A percentile compares a stretch with the other conserved stretches of the same genome.
phyloP scores from a whole-genome alignment of 352 stramenopile genomes.

The Phytophthora sojae region DNA sequence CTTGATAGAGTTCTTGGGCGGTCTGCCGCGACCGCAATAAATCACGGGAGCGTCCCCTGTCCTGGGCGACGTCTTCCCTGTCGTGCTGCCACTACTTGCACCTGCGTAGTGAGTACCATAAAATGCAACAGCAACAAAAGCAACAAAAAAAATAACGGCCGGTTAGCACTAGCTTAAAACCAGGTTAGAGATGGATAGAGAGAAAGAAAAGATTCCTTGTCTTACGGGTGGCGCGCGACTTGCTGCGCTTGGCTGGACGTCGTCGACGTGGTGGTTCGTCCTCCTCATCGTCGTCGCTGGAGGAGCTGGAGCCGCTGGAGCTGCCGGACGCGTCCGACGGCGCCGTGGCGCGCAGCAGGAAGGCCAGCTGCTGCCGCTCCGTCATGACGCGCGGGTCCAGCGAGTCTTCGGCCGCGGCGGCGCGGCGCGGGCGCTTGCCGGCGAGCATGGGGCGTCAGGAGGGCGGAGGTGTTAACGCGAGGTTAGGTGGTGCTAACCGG shows the following conservation, averaged over 20 bases:
- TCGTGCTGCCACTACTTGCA: conserved; percentile 8
- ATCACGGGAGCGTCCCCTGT: conserved; percentile 36
- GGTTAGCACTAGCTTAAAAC: not conserved
- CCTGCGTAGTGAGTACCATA: conserved; percentile 6
- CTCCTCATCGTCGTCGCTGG: conserved; percentile 39
- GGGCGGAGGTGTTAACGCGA: not conserved
- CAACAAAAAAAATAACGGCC: conserved; percentile 16
- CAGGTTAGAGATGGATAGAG: not conserved
- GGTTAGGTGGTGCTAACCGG: not conserved
- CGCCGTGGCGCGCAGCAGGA: conserved; percentile 79
- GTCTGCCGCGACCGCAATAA: conserved; percentile 49
- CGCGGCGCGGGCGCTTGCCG: conserved; percentile 39
- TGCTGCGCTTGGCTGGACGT: conserved; percentile 40
- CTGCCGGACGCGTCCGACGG: conserved; percentile 52
- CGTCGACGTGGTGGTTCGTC: conserved; percentile 28
- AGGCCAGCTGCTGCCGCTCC: conserved; percentile 85
- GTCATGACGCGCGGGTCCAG: conserved; percentile 81
- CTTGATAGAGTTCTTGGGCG: conserved; percentile 59
- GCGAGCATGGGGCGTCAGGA: conserved; percentile 27
- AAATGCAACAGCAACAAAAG: conserved; percentile 17
- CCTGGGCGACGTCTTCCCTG: conserved; percentile 32
- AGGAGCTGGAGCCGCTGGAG: conserved; percentile 38
- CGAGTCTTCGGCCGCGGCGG: conserved; percentile 34
- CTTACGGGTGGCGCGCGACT: conserved; percentile 33
- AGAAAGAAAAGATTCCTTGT: conserved; percentile 1